Percentiles rank a stretch among this genome's conserved stretches.
Evolutionary conservation across 2,329 filamentous ascomycete species (phyloP).

Genomic region (Exophiala mesophila): DNA sequence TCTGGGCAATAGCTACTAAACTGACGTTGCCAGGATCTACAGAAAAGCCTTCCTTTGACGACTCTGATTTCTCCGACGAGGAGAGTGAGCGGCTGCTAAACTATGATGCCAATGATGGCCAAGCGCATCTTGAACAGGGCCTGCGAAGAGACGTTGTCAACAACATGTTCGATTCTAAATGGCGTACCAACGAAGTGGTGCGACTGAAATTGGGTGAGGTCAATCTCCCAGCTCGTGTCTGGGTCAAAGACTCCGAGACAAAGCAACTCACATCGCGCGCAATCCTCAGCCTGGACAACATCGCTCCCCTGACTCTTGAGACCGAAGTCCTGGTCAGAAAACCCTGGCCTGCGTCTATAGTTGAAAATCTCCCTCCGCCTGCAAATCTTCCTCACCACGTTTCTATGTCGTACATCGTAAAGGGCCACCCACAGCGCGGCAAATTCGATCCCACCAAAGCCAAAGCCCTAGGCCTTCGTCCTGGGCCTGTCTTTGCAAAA

Average conservation of each 20-base stretch:
- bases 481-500: conserved; percentile 53
- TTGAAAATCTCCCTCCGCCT: conserved; percentile 64
- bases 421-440: conserved; percentile 69
- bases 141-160: conserved; percentile 60
- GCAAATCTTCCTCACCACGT: conserved; percentile 52
- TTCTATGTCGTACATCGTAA: conserved; percentile 81
- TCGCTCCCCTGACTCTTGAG: conserved; percentile 50
- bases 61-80: conserved; percentile 39
- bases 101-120: conserved; percentile 28
- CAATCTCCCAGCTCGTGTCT: conserved; percentile 64
- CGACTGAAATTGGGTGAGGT: conserved; percentile 64
- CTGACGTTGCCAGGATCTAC: not conserved
- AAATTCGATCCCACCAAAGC: conserved; percentile 70
- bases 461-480: conserved; percentile 57
- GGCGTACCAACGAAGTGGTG: conserved; percentile 65
- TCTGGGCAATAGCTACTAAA: conserved; percentile 72
- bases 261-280: conserved; percentile 63
- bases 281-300: conserved; percentile 59
- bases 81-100: conserved; percentile 43
- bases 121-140: conserved; percentile 38
- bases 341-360: conserved; percentile 70
- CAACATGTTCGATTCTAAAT: conserved; percentile 74
- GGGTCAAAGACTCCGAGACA: conserved; percentile 57
- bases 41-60: conserved; percentile 31
- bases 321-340: conserved; percentile 67